Evolutionary conservation across 495 filamentous ascomycete genomes (phyloP).

Genomic region (Schizothecium vesticola): DNA sequence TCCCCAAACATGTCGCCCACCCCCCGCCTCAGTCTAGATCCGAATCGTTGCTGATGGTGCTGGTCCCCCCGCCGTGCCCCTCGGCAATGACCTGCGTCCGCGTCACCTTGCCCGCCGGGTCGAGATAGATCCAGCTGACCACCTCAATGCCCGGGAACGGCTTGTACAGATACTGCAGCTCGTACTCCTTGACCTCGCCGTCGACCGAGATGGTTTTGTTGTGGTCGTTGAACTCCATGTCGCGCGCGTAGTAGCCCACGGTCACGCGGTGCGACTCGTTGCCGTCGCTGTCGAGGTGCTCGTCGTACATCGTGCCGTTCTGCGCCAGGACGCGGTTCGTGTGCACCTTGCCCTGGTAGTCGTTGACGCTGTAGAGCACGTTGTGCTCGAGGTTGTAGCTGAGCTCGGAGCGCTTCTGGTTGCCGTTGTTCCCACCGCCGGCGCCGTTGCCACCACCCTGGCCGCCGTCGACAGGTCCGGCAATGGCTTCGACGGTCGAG

Average conservation of each 20-base stretch:
- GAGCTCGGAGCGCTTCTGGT: slow-evolving; percentile 25
- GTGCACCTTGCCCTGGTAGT: slow-evolving; percentile 50
- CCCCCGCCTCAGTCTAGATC: slow-evolving; percentile 10
- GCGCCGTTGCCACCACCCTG: background rate
- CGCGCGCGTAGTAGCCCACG: slow-evolving; percentile 43
- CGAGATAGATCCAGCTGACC: slow-evolving; percentile 44
- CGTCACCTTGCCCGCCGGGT: slow-evolving; percentile 41
- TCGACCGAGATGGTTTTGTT: slow-evolving; percentile 41
- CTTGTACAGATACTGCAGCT: slow-evolving; percentile 47
- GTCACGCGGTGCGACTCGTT: slow-evolving; percentile 30
- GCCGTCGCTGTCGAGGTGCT: slow-evolving; percentile 49
- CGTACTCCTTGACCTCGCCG: slow-evolving; percentile 40
- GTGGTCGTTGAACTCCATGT: slow-evolving; percentile 51
- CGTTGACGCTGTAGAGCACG: slow-evolving; percentile 51
- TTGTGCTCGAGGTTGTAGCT: slow-evolving; percentile 44
- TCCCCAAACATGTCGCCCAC: background rate
- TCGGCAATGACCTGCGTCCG: slow-evolving; percentile 48
- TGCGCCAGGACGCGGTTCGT: slow-evolving; percentile 52
- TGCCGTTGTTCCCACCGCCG: slow-evolving; percentile 4
- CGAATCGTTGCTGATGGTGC: slow-evolving; percentile 41
- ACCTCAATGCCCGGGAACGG: slow-evolving; percentile 48
- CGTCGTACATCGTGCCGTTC: slow-evolving; percentile 49
- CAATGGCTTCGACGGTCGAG: slow-evolving; percentile 33
- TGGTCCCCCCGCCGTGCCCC: slow-evolving; percentile 44
- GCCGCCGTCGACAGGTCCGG: slow-evolving; percentile 13